These are phyloP conservation scores for Exobasidium cylindrosporum DNA, from an alignment of 1,284 basidiomycete species.

Conservation along the genomic window DNA sequence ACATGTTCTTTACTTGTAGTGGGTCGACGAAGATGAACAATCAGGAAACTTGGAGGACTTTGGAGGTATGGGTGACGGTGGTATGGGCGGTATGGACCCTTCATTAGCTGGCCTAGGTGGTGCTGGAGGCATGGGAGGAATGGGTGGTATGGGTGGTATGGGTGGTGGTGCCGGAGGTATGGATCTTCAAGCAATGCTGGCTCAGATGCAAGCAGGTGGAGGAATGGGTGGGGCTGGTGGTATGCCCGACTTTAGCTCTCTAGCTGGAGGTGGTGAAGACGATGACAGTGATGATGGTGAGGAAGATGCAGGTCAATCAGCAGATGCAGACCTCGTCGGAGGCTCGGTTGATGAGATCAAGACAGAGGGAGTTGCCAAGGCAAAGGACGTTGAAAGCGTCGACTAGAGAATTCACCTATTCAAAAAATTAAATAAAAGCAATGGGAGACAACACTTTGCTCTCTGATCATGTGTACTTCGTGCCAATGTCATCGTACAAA, in stretches of 20 bases:
- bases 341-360: conserved; percentile 9
- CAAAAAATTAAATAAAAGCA: no score
- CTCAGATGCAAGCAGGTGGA: conserved; percentile 20
- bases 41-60: conserved; percentile 33
- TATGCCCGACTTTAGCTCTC: conserved; percentile 32
- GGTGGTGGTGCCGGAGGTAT: conserved; percentile 26
- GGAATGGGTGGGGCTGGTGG: conserved; percentile 28
- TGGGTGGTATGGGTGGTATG: conserved; percentile 56
- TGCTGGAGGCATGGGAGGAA: conserved; percentile 55
- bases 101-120: conserved; percentile 20
- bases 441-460: no score
- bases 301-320: conserved; percentile 57
- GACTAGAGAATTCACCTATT: conserved; percentile 15
- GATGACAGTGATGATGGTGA: conserved; percentile 39
- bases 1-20: conserved; percentile 20
- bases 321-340: conserved; percentile 58
- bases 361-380: conserved; percentile 10
- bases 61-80: conserved; percentile 17
- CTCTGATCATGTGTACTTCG: no score
- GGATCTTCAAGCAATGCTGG: conserved; percentile 20
- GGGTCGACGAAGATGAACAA: conserved; percentile 57
- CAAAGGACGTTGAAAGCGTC: conserved; percentile 19
- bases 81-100: conserved; percentile 34
- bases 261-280: conserved; percentile 38
- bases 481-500: no score